Evolutionary conservation across 73 alveolate species (phyloP).

Genomic region (Tetrahymena malaccensis): DNA sequence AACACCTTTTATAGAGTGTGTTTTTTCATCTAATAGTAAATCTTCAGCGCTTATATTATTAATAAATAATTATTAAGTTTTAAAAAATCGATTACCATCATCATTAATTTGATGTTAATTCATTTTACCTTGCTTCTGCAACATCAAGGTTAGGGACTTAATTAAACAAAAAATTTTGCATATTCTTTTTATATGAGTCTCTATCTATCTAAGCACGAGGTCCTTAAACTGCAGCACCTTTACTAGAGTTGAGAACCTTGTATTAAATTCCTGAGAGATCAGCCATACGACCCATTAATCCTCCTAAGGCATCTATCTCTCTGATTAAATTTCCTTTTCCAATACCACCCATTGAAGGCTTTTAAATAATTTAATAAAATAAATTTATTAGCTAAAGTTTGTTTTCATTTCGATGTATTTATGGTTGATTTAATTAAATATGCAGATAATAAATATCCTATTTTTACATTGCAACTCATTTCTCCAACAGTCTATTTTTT

Average conservation of each 20-base stretch:
- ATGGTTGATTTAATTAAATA: not conserved
- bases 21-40: not conserved
- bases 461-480: conserved; percentile 48
- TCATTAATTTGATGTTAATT: not conserved
- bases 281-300: conserved; percentile 47
- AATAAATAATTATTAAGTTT: no score
- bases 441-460: not conserved
- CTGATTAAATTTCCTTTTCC: conserved; percentile 57
- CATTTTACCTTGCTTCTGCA: not conserved
- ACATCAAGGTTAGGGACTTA: conserved; percentile 27
- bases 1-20: not conserved
- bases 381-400: not conserved
- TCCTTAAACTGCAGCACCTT: conserved; percentile 68
- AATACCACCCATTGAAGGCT: conserved; percentile 61
- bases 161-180: conserved; percentile 23
- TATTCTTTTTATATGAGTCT: conserved; percentile 44
- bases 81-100: no score
- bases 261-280: conserved; percentile 57
- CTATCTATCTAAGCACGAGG: conserved; percentile 66
- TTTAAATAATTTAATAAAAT: not conserved
- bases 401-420: not conserved
- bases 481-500: conserved; percentile 49
- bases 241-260: conserved; percentile 48
- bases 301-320: conserved; percentile 72
- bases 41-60: not conserved